Evolutionary conservation across 805 yeast genomes (phyloP), one percentile per base, ranked within the genome.

Genomic region (Allodekkera sacchari): DNA sequence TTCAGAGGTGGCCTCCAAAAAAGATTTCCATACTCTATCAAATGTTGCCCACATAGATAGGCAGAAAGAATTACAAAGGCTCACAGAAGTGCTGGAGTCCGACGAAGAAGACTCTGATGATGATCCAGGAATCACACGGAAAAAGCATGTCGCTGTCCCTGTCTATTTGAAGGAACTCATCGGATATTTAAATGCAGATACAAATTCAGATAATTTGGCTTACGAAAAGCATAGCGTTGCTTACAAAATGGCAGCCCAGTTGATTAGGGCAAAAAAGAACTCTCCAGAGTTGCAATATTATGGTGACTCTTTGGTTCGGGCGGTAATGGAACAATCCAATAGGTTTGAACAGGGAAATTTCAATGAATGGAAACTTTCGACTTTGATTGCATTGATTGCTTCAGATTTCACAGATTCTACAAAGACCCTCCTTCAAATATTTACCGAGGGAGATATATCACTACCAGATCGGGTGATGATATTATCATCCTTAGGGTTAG

Each of bases 381-480:
- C 79, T 10, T 45, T 87, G 49, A 71, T 79, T 6, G 74, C 92
- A 2, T 61, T 84, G 1, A 58, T 83, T 12, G 76, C 70, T 1
- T 61, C 76, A 0, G 64, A 64, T 29, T 51, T 49, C 26, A 60
- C 66, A 4, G 31, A 22, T 6, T 44, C 62, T 3, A 74, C 84
- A 0, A 47, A 58, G 1, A 62, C 66, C 18, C 48, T 77, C 1
- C 53, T 71, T 25, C 48, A 61, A 18, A 51, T 77, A 12, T 57
- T 87, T 12, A 59, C 73, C 22, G 63, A 68, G 0, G 87, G 88
- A 0, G 98, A 89, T 47, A 74, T 80, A 39, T 84, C 95, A 0
- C 52, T 92, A 13, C 92, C 82, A 38, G 88, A 79, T 37, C 56
- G 97, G 29, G 63, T 88, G 57, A 57, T 71, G 18, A 62, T 88